Evolutionary conservation across 1,284 basidiomycete genomes (phyloP), one percentile per base, ranked within the genome.

Genomic region (Moesziomyces globuligerus): DNA sequence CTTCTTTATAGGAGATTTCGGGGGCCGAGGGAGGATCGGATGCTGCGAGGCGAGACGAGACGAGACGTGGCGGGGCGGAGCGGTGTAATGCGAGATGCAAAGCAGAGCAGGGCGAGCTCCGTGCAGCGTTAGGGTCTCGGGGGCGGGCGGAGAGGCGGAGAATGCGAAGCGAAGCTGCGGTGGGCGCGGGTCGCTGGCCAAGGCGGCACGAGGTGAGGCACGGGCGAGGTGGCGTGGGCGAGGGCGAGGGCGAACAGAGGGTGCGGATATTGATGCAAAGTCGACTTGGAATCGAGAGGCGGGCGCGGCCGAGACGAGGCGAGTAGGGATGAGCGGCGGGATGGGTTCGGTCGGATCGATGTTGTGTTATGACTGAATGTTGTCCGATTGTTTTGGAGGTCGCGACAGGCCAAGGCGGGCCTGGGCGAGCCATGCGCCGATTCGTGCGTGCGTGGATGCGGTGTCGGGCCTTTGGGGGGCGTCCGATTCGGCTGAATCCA

Each of bases 1-100:
- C 44, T 42, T 38, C 66, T 69, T 69, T 69, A 69, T 69, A 69
- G 36, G 60, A 46, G 39, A 45, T 60, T 67, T 56, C 10, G 49
- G 25, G 48, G 25, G 18, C 26, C 45, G 32, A 48, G 34, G 28
- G 24, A 34, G 40, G 23, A 49, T 45, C 37, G 34, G 38, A 42
- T 25, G 26, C 7, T 11, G 10, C 15, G 20, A 26, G 49, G 45
- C 47, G 44, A 28, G 45, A 37, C 55, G 15, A 28, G 45, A 37
- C 55, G 15, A 50, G 34, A 40, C 24, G 25, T 7, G 23, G 17
- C 26, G 23, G 25, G 7, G 29, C 43, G 26, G 29, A 20, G 43
- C 25, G 43, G 23, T 34, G 29, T 21, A 41, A 24, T 24, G 36
- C 39, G 20, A 34, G 9, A 44, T 26, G n/a, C 42, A 24, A 24